phyloP scores from a whole-genome alignment of 345 rosid genomes.

The Citrus inodora region DNA sequence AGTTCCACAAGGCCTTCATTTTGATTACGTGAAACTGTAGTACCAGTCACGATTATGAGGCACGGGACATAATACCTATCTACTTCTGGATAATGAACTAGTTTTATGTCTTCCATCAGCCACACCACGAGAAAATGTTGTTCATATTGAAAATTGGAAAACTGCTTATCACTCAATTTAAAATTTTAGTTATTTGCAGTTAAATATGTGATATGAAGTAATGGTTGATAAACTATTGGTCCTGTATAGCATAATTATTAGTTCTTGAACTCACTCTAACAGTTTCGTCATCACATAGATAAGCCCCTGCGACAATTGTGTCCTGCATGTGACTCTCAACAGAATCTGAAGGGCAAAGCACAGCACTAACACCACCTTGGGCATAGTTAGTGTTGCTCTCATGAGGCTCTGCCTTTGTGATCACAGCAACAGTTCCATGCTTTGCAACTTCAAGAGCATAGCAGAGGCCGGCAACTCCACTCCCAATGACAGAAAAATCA shows the following conservation, averaged over 20 bases:
- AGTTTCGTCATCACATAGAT: slow-evolving; percentile 92
- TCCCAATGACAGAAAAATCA: slow-evolving; percentile 91
- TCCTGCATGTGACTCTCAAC: slow-evolving; percentile 98
- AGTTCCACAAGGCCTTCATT: background rate
- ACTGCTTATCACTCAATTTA: background rate
- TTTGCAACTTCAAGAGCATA: slow-evolving; percentile 94
- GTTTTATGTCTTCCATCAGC: background rate
- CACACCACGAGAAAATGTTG: background rate
- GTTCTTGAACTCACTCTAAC: slow-evolving; percentile 66
- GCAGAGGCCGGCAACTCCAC: slow-evolving; percentile 97
- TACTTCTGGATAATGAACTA: background rate
- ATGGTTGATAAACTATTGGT: background rate
- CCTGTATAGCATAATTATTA: background rate
- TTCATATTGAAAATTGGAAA: background rate
- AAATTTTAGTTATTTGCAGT: background rate
- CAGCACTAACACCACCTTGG: slow-evolving; percentile 98
- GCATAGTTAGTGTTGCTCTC: slow-evolving; percentile 98
- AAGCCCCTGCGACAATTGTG: slow-evolving; percentile 92
- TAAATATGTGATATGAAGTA: background rate
- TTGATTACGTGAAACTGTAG: background rate
- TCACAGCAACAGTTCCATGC: slow-evolving; percentile 84
- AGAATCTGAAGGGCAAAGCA: slow-evolving; percentile 85
- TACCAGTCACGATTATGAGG: background rate
- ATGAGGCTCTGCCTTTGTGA: slow-evolving; percentile 95
- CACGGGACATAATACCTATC: background rate